Evolutionary conservation across 257 asterid species (phyloP), one percentile per base, ranked within the genome.

Genomic region (Scutellaria minor): DNA sequence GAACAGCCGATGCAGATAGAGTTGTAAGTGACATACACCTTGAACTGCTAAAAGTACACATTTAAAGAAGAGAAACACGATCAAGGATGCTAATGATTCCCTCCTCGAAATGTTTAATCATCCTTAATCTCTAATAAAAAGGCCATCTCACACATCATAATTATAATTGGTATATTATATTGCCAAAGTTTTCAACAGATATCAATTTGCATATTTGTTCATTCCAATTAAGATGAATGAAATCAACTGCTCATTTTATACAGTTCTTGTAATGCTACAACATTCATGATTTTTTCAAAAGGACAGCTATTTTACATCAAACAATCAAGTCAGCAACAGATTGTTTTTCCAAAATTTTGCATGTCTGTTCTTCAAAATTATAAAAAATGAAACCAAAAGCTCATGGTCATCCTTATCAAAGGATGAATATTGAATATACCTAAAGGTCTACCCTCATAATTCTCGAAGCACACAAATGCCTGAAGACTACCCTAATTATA

Each of bases 221-320:
- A 11, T 51, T 31, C 54, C 15, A 45, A 57, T 12, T 37, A 56
- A 15, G 14, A 7, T 8, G 47, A 60, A 37, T 4, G 8, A 42
- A 65, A 35, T 63, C 70, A 77, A 58, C 41, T 35, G 50, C 35
- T 73, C 73, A 9, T 27, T 11, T 53, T 13, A 46, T 64, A 46
- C 47, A 9, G 41, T 45, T 44, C 54, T 11, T 12, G 60, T 44
- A 50, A 31, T 58, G 7, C 40, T 20, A 60, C 53, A 35, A 0
- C 27, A 51, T 18, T 71, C 58, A 44, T 31, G 8, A 31, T 22
- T 60, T 57, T 51, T n/a, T 42, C 55, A 64, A 50, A 75, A 8
- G 59, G 31, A 4, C 40, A 5, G 35, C 62, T 54, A 20, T 27
- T 35, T 60, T 31, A 31, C 37, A 2, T 31, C 11, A 40, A 37